These are phyloP conservation scores for Pseudogymnoascus sp. DNA, from an alignment of 2,329 filamentous ascomycete species.

Conservation along the genomic window DNA sequence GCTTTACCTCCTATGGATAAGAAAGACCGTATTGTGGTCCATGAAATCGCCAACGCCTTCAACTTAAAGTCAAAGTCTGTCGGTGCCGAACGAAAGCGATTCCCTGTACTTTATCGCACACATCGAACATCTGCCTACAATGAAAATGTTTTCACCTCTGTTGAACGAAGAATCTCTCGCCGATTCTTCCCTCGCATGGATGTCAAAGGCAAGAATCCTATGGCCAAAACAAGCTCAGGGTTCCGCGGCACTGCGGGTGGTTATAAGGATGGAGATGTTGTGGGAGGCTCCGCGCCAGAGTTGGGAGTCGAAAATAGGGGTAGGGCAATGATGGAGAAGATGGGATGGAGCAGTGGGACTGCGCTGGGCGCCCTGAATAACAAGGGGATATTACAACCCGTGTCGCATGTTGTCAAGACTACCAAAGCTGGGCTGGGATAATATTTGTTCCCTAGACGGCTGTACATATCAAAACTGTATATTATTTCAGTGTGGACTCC, in stretches of 20 bases:
- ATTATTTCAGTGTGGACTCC: neutral
- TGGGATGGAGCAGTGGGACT: slow-evolving; percentile 90
- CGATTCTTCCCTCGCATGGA: slow-evolving; percentile 52
- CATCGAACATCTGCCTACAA: slow-evolving; percentile 56
- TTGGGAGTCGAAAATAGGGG: slow-evolving; percentile 78
- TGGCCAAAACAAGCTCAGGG: slow-evolving; percentile 28
- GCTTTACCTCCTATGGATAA: slow-evolving; percentile 81
- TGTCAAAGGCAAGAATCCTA: slow-evolving; percentile 29
- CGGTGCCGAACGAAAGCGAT: slow-evolving; percentile 65
- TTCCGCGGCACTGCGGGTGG: slow-evolving; percentile 39
- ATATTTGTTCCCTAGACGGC: slow-evolving; percentile 3
- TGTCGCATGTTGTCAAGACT: slow-evolving; percentile 81
- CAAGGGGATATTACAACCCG: slow-evolving; percentile 80
- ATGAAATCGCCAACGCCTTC: slow-evolving; percentile 69
- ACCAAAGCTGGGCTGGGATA: slow-evolving; percentile 73
- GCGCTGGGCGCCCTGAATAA: slow-evolving; percentile 76
- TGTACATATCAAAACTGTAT: slow-evolving; percentile 6
- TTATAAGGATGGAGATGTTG: slow-evolving; percentile 79
- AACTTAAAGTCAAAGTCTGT: slow-evolving; percentile 78
- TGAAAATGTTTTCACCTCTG: slow-evolving; percentile 46
- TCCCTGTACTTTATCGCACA: slow-evolving; percentile 72
- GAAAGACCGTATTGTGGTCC: slow-evolving; percentile 66
- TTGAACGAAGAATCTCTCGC: slow-evolving; percentile 41
- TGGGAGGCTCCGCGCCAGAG: slow-evolving; percentile 79
- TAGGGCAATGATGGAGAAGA: slow-evolving; percentile 84